Percentiles rank a stretch among this genome's conserved stretches.
Evolutionary conservation across 2,329 filamentous ascomycete species (phyloP).

Genomic region (Bretziella fagacearum): DNA sequence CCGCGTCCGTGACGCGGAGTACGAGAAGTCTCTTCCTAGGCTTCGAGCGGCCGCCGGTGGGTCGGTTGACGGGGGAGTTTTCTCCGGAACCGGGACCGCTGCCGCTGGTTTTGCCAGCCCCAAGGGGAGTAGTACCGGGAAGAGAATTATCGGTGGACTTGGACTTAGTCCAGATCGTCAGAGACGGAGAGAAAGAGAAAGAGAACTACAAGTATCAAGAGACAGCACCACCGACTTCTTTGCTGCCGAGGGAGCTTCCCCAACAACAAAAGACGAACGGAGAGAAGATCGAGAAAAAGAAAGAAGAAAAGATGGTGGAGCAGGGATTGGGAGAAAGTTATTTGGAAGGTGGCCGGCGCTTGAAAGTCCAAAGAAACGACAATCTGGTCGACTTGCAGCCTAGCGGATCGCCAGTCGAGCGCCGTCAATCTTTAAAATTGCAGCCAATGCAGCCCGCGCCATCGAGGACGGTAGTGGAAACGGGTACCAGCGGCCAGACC

Average conservation of each 20-base stretch:
- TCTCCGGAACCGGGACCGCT: slow-evolving; percentile 3
- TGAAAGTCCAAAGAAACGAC: slow-evolving; percentile 11
- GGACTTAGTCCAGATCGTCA: too few species aligned
- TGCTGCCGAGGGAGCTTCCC: too few species aligned
- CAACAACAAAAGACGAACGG: slow-evolving; percentile 4
- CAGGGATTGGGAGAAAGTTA: background rate
- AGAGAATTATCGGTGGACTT: too few species aligned
- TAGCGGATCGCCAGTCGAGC: background rate
- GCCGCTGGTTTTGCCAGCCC: background rate
- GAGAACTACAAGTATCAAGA: too few species aligned
- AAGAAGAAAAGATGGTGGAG: background rate
- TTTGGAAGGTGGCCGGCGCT: slow-evolving; percentile 7
- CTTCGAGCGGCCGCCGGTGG: slow-evolving; percentile 12
- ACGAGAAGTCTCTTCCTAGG: slow-evolving; percentile 12
- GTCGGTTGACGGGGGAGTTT: slow-evolving; percentile 11
- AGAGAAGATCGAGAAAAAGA: background rate
- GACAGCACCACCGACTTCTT: too few species aligned
- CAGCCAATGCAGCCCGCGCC: background rate
- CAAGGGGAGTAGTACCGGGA: too few species aligned
- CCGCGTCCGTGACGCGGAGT: slow-evolving; percentile 9
- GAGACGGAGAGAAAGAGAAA: too few species aligned
- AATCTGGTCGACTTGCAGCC: slow-evolving; percentile 4
- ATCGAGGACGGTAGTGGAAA: background rate
- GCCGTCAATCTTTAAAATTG: background rate
- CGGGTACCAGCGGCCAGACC: background rate